A percentile compares a stretch with the other conserved stretches of the same genome.
Conservation (phyloP, 345 rosid genomes). For the Arabis hirsuta region DNA sequence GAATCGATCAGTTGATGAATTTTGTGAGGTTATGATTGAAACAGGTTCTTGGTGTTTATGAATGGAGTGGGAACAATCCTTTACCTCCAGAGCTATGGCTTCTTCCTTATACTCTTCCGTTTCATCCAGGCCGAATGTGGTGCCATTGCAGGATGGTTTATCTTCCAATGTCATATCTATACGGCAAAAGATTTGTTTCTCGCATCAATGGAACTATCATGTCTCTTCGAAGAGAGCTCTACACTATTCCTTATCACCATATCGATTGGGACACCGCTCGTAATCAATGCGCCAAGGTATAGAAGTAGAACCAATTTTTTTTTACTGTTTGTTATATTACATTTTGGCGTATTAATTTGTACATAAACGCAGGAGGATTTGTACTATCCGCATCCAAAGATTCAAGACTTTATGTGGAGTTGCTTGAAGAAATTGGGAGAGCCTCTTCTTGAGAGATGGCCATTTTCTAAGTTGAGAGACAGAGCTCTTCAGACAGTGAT, state of each 20-base stretch:
- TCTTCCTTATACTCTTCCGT: slow-evolving; percentile 46
- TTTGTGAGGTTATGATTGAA: not conserved
- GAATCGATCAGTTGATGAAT: not conserved
- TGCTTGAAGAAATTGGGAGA: slow-evolving; percentile 44
- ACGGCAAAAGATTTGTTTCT: slow-evolving; percentile 65
- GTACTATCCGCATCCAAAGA: slow-evolving; percentile 49
- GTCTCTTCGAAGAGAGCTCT: slow-evolving; percentile 63
- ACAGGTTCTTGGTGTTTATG: slow-evolving; percentile 50
- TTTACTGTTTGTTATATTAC: not conserved
- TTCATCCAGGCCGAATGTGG: slow-evolving; percentile 41
- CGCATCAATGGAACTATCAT: slow-evolving; percentile 43
- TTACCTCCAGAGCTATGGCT: slow-evolving; percentile 69
- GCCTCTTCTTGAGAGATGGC: slow-evolving; percentile 55
- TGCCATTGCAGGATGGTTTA: slow-evolving; percentile 40
- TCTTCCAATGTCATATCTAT: slow-evolving; percentile 65
- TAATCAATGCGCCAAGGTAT: slow-evolving; percentile 49
- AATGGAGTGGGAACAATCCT: slow-evolving; percentile 61
- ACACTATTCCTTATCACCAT: slow-evolving; percentile 52
- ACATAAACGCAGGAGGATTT: slow-evolving; percentile 45
- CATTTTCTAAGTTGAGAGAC: slow-evolving; percentile 46
- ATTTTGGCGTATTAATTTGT: not conserved
- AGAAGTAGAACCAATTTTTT: not conserved
- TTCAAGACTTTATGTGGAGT: slow-evolving; percentile 54
- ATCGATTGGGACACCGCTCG: slow-evolving; percentile 61
- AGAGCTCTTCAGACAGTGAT: slow-evolving; percentile 47